These are phyloP conservation scores for Colletotrichum tropicale DNA, from an alignment of 2,329 filamentous ascomycete genomes.

Conservation along the genomic window DNA sequence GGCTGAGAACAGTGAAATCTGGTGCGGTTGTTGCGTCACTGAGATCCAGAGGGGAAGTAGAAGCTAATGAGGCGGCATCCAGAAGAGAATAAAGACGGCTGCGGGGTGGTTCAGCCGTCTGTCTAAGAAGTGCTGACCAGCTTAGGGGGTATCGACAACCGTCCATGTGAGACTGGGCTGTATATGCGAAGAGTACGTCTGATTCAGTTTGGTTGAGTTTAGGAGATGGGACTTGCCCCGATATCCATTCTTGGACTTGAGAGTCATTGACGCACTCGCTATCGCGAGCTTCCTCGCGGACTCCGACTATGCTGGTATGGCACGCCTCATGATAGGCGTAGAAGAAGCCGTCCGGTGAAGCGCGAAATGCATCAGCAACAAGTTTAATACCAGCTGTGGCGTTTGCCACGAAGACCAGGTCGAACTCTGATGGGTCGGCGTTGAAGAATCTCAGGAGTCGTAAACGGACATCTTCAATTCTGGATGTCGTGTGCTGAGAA, in stretches of 20 bases:
- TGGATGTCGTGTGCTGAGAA: conserved; percentile 76
- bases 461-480: conserved; percentile 78
- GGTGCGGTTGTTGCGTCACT: conserved; percentile 65
- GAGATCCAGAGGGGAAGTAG: conserved; percentile 79
- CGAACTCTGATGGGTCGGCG: conserved; percentile 81
- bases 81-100: conserved; percentile 4
- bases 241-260: conserved; percentile 70
- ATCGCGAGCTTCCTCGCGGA: conserved; percentile 70
- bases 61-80: conserved; percentile 79
- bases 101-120: background rate
- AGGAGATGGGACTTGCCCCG: conserved; percentile 35
- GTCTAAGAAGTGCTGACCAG: conserved; percentile 62
- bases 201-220: conserved; percentile 24
- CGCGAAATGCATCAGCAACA: conserved; percentile 77
- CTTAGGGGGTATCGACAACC: conserved; percentile 39
- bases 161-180: conserved; percentile 22
- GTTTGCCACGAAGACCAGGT: conserved; percentile 90
- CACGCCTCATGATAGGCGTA: conserved; percentile 85
- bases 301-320: conserved; percentile 87
- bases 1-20: conserved; percentile 86
- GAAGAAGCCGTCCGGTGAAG: conserved; percentile 71
- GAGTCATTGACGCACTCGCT: conserved; percentile 71
- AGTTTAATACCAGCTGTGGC: conserved; percentile 91
- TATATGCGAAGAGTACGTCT: conserved; percentile 35
- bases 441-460: conserved; percentile 78